phyloP scores from a whole-genome alignment of 1,139 yeast genomes.

The Saccharomyces hybrid region DNA sequence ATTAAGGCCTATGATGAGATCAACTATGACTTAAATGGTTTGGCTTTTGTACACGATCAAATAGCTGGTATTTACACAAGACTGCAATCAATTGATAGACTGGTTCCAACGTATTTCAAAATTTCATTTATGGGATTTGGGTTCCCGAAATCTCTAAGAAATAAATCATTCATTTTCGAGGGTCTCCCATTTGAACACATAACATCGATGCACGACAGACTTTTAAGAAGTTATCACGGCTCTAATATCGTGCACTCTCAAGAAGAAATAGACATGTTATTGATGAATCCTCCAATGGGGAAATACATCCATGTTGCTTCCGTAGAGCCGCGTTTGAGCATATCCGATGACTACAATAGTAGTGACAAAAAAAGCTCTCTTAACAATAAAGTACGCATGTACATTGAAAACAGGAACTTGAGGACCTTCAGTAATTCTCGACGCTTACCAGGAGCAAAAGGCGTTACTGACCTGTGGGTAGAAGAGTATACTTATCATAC shows the following conservation, averaged over 20 bases:
- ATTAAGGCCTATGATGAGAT: conserved; percentile 66
- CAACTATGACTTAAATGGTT: conserved; percentile 69
- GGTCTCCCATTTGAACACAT: conserved; percentile 85
- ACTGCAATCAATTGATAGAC: conserved; percentile 63
- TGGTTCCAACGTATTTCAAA: conserved; percentile 71
- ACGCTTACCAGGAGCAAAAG: conserved; percentile 67
- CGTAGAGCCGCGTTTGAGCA: conserved; percentile 60
- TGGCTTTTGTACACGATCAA: conserved; percentile 64
- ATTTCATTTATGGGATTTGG: conserved; percentile 80
- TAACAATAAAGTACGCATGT: conserved; percentile 44
- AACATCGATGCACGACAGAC: conserved; percentile 71
- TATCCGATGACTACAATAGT: conserved; percentile 34
- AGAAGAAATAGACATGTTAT: conserved; percentile 48
- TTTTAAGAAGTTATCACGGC: conserved; percentile 72
- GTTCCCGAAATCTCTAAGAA: conserved; percentile 70
- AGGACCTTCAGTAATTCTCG: conserved; percentile 61
- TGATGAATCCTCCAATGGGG: conserved; percentile 53
- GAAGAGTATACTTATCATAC: conserved; percentile 81
- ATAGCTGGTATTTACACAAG: conserved; percentile 61
- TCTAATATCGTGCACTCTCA: conserved; percentile 66
- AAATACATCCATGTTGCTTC: conserved; percentile 65
- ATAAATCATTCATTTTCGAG: conserved; percentile 72
- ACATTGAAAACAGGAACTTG: conserved; percentile 65
- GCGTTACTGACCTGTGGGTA: conserved; percentile 77
- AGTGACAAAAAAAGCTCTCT: conserved; percentile 14